Base-by-base conservation (phyloP, 1,284 basidiomycete species). In the Mycena citricolor region DNA sequence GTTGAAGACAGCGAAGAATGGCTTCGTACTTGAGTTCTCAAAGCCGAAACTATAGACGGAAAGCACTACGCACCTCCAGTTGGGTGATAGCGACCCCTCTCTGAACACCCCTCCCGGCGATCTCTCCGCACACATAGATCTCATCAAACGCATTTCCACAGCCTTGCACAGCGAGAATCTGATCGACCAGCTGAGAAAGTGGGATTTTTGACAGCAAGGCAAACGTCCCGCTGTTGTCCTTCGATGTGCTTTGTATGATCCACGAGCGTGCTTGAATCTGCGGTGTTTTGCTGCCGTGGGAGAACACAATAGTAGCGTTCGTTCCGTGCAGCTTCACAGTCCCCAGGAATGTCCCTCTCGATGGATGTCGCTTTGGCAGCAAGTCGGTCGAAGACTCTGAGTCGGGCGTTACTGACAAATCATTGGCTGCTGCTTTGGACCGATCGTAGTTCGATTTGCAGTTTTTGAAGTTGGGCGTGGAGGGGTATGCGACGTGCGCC, bases 291-390 rank as follows among this genome's bases (percentile, higher is more conserved):
- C 42, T 33, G 10, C 44, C 43, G 20, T 51, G 21, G 4, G 19
- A 22, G 21, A 52, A 54, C 33, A 56, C 52, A 5, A 63, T 53
- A 45, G 59, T 63, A 24, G 56, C 52, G 38, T 56, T 56, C 14
- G 53, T 52, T 1, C 53, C 53, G 30, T 56, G 53, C 8, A 56
- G 37, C 36, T 56, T 56, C 12, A 56, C 46, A 5, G 47, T 49
- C 8, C 54, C 52, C 12, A 54, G 23, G 42, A 56, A 56, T 0
- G 52, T 54, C 4, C 47, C 54, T 14, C 29, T 33, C 6, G 40
- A 39, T 10, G 54, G 54, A 11, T 14, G 38, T 25, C 3, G 41
- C 20, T 17, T 20, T n/a, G 17, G 22, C 22, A 11, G 35, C 16
- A 13, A 21, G 21, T 39, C 25, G 32, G 5, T 13, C 17, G 36